Percentiles rank a stretch among this genome's conserved stretches.
Evolutionary conservation across 2,329 filamentous ascomycete species (phyloP).

Genomic region (Fusarium verrucosum): DNA sequence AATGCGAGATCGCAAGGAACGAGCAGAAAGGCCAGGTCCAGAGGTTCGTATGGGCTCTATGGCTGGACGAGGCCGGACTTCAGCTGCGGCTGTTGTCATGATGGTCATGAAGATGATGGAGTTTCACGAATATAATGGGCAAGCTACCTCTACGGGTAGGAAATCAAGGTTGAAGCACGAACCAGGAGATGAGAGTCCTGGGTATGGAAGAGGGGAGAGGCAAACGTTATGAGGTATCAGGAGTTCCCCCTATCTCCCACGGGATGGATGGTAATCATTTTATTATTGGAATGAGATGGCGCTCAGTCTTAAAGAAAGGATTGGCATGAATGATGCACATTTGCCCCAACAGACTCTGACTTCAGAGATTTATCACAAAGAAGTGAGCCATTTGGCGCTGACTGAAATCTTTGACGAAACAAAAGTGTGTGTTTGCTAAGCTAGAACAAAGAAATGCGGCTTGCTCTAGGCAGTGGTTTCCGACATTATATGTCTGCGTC

Average conservation of each 20-base stretch:
- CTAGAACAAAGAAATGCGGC: conserved; percentile 42
- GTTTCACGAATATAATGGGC: conserved; percentile 10
- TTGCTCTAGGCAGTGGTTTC: conserved; percentile 29
- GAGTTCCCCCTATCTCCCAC: background rate
- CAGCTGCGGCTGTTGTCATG: conserved; percentile 33
- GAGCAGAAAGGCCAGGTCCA: conserved; percentile 19
- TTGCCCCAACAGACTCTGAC: conserved; percentile 19
- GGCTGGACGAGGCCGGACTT: conserved; percentile 29
- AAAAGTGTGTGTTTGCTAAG: conserved; percentile 37
- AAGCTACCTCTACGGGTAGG: background rate
- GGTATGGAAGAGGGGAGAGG: background rate
- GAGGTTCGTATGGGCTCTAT: conserved; percentile 41
- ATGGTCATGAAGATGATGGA: background rate
- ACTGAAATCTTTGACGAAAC: conserved; percentile 20
- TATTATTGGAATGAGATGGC: conserved; percentile 39
- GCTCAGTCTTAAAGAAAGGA: conserved; percentile 27
- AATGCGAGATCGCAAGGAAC: conserved; percentile 16
- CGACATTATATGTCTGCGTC: conserved; percentile 16
- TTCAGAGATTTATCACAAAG: conserved; percentile 16
- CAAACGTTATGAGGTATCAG: conserved; percentile 2
- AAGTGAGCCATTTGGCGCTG: conserved; percentile 29
- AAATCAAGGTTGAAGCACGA: background rate
- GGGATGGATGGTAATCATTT: conserved; percentile 13
- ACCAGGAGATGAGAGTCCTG: background rate
- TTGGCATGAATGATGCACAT: conserved; percentile 17